Evolutionary conservation across 2,329 filamentous ascomycete genomes (phyloP).

Genomic region (Neocatenulostroma microsporum): DNA sequence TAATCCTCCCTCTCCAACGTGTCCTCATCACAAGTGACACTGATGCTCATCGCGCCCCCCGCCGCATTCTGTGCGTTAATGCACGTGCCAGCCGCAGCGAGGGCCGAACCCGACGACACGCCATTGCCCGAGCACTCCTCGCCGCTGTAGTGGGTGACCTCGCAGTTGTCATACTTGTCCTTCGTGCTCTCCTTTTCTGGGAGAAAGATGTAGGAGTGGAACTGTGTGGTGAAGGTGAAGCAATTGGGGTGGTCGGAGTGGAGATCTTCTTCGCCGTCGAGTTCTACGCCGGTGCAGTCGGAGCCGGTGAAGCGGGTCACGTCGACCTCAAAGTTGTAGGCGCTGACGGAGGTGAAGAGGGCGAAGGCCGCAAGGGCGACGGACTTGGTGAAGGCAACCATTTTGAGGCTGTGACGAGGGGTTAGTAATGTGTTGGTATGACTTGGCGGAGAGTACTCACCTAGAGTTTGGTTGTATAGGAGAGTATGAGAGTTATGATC

Average conservation of each 20-base stretch:
- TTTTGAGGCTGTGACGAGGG: no score
- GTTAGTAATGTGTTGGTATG: no score
- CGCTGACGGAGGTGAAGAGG: neutral
- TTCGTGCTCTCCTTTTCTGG: neutral
- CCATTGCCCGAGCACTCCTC: neutral
- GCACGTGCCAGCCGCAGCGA: neutral
- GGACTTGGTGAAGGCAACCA: neutral
- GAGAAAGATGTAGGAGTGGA: neutral
- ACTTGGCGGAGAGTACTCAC: no score
- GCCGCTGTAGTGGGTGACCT: neutral
- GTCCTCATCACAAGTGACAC: slow-evolving; percentile 1
- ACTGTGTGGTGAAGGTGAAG: neutral
- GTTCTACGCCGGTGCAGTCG: neutral
- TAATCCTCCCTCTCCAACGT: no score
- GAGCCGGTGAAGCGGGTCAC: neutral
- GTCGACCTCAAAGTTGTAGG: neutral
- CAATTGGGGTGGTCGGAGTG: neutral
- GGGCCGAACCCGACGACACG: neutral
- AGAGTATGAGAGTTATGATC: no score
- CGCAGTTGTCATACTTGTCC: neutral
- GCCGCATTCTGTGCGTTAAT: neutral
- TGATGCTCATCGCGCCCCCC: neutral
- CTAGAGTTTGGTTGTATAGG: no score
- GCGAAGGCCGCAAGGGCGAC: neutral
- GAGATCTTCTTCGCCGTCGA: neutral